Percentiles rank a stretch among this genome's conserved stretches.
These are phyloP conservation scores for Pyrenopolyporus hunteri DNA, from an alignment of 495 filamentous ascomycete species.

Conservation along the genomic window DNA sequence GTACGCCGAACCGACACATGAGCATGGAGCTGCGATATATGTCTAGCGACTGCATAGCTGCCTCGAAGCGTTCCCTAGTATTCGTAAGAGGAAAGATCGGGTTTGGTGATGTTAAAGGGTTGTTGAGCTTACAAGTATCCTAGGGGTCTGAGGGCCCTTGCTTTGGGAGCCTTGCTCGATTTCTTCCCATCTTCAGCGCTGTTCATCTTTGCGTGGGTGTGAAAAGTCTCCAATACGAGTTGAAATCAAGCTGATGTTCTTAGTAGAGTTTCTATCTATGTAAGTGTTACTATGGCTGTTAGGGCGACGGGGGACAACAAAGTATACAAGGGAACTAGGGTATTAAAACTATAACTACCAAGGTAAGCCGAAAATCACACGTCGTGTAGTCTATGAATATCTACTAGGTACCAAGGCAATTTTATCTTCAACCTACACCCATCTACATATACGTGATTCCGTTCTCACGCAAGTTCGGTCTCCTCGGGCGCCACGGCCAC, in stretches of 20 bases:
- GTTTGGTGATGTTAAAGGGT: not conserved
- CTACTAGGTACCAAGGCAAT: too few species aligned
- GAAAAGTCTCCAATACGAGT: not conserved
- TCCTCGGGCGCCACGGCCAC: not conserved
- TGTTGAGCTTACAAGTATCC: slow-evolving; percentile 17
- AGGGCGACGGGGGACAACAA: too few species aligned
- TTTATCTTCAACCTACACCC: not conserved
- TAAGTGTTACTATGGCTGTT: too few species aligned
- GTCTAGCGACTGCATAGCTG: slow-evolving; percentile 39
- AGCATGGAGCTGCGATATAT: slow-evolving; percentile 46
- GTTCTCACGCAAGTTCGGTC: not conserved
- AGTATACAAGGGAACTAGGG: too few species aligned
- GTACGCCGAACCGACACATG: slow-evolving; percentile 41
- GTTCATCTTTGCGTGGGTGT: not conserved
- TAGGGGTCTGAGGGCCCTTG: slow-evolving; percentile 20
- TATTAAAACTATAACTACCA: too few species aligned
- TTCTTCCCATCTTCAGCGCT: not conserved
- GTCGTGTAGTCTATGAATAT: too few species aligned
- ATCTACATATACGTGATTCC: not conserved
- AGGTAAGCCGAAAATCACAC: too few species aligned
- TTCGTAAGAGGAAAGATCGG: too few species aligned
- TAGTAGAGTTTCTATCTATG: too few species aligned
- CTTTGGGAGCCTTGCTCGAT: slow-evolving; percentile 1
- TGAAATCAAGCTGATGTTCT: not conserved
- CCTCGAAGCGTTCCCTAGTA: slow-evolving; percentile 37